Base-by-base conservation (phyloP, 768 basidiomycete genomes). In the Floccularia luteovirens region DNA sequence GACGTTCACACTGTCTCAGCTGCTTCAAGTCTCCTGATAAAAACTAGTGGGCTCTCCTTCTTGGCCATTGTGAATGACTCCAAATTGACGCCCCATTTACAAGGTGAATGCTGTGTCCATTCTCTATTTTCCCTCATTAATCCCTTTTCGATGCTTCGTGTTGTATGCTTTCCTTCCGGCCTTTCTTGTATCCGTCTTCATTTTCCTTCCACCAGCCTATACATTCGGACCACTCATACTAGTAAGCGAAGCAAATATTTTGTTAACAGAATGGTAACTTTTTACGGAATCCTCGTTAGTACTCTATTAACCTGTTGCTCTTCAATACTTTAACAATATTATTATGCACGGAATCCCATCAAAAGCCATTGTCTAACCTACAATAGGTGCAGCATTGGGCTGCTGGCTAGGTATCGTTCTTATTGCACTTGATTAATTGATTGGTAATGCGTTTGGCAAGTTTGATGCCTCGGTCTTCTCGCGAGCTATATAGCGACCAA, bases 401-500 rank as follows among this genome's bases (percentile, higher is more conserved):
- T 69, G 74, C 31, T 96, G 91, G 93, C 24, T 73, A 11, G 92
- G 91, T 12, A 77, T 74, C 7, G 67, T 93, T 33, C 88, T 90
- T 2, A 82, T 92, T 33, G 86, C 90, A 0, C 76, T n/a, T n/a
- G n/a, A n/a, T n/a, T n/a, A n/a, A n/a, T 98, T n/a, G 94, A 98
- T 61, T 98, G 94, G 94, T 92, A 92, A 54, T 74, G 90, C 25
- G 90, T 92, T 5, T 97, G 93, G 93, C 94, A 97, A 83, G 91
- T 88, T 38, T 42, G 76, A 62, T 24, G 28, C 23, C 35, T 10
- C 31, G 27, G 32, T 23, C 16, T 21, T 45, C 28, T 13, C 32
- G 23, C 33, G 19, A n/a, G 30, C 42, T 45, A n/a, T n/a, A n/a
- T n/a, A 44, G 37, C 38, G 24, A 35, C 27, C 14, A 8, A 14